These are phyloP conservation scores for Kodamaea lidongshanica DNA, from an alignment of 805 yeast genomes.

Conservation along the genomic window DNA sequence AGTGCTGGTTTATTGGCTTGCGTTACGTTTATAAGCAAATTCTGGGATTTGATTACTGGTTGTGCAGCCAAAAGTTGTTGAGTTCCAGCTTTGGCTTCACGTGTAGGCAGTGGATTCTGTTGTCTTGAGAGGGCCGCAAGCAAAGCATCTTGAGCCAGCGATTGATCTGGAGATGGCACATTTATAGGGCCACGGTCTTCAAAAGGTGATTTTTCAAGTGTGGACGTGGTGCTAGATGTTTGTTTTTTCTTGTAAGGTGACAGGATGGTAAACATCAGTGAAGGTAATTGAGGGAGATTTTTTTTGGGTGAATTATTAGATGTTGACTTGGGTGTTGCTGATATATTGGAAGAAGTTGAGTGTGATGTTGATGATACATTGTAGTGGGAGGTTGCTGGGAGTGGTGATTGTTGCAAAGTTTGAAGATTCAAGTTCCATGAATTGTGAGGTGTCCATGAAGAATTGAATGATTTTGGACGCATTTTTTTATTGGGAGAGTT, in stretches of 20 bases:
- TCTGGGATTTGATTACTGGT: not conserved
- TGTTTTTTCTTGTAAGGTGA: too few species aligned
- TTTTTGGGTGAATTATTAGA: too few species aligned
- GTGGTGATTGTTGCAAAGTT: conserved; percentile 32
- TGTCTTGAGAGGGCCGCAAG: conserved; percentile 35
- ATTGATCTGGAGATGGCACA: conserved; percentile 31
- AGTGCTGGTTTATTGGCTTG: conserved; percentile 2
- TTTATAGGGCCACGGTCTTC: conserved; percentile 5
- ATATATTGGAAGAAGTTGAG: too few species aligned
- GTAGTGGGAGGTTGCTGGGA: conserved; percentile 6
- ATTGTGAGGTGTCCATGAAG: conserved; percentile 18
- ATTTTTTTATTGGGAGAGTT: conserved; percentile 18
- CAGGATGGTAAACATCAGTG: conserved; percentile 6
- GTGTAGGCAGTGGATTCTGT: conserved; percentile 1
- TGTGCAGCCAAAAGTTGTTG: not conserved
- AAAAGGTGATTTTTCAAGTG: conserved; percentile 12
- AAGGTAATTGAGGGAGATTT: too few species aligned
- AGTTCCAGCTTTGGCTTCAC: not conserved
- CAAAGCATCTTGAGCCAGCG: conserved; percentile 42
- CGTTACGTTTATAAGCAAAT: conserved; percentile 2
- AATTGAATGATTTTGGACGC: not conserved
- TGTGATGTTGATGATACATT: too few species aligned
- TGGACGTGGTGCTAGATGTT: conserved; percentile 4
- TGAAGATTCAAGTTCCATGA: conserved; percentile 33
- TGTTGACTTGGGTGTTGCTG: too few species aligned